These are phyloP conservation scores for Blastobotrys ciferrii DNA, from an alignment of 1,139 yeast species.

Conservation along the genomic window DNA sequence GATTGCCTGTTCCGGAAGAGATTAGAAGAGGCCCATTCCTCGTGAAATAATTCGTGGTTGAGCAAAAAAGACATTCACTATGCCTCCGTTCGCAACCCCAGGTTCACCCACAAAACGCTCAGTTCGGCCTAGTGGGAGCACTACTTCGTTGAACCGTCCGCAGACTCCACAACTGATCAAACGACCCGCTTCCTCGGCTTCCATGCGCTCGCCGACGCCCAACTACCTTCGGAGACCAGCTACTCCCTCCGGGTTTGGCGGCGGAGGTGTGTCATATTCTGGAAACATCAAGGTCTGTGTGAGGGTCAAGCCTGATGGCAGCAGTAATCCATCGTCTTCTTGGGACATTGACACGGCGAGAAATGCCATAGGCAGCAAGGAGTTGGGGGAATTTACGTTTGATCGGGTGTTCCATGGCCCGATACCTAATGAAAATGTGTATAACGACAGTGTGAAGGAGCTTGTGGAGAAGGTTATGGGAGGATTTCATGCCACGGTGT, in stretches of 20 bases:
- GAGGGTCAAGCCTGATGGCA: constrained; percentile 31
- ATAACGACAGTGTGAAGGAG: constrained; percentile 56
- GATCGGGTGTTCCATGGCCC: constrained; percentile 67
- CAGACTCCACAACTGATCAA: constrained; percentile 30
- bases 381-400: constrained; percentile 53
- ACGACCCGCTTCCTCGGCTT: constrained; percentile 32
- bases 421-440: constrained; percentile 57
- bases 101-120: constrained; percentile 17
- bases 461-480: constrained; percentile 66
- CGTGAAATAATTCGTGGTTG: too few species aligned
- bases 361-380: constrained; percentile 29
- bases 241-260: constrained; percentile 23
- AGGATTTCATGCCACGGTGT: constrained; percentile 85
- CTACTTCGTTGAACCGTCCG: constrained; percentile 24
- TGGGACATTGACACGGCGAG: constrained; percentile 30
- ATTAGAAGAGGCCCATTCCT: too few species aligned
- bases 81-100: constrained; percentile 13
- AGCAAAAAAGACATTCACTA: constrained; percentile 5
- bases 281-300: constrained; percentile 40
- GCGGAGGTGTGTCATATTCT: constrained; percentile 23
- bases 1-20: neutral
- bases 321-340: constrained; percentile 13
- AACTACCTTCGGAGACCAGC: constrained; percentile 23
- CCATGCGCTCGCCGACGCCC: constrained; percentile 33
- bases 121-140: constrained; percentile 10